A percentile compares a stretch with the other conserved stretches of the same genome.
These are phyloP conservation scores for Chlorella sp. DNA, from an alignment of 139 green algal genomes.

Conservation along the genomic window DNA sequence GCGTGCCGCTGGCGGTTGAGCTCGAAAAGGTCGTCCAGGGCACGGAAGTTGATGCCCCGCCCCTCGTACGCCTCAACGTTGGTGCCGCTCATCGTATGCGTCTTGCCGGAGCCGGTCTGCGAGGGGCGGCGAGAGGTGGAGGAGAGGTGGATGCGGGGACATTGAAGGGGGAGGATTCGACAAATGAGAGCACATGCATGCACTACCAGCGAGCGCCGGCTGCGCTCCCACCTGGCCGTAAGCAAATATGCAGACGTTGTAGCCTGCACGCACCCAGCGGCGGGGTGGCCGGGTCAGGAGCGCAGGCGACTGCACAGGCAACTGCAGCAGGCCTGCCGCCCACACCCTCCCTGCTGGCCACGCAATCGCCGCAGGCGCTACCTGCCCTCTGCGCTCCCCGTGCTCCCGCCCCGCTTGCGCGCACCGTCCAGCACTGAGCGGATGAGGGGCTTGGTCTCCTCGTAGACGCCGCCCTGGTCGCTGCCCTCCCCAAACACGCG, in stretches of 20 bases:
- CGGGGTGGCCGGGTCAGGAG: too few species aligned
- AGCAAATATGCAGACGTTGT: constrained; percentile 91
- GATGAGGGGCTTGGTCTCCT: constrained; percentile 84
- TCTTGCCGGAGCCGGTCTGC: constrained; percentile 86
- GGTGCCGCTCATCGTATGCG: constrained; percentile 86
- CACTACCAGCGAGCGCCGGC: background rate
- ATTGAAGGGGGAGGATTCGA: background rate
- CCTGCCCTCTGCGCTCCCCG: too few species aligned
- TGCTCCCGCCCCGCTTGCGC: too few species aligned
- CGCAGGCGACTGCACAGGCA: too few species aligned
- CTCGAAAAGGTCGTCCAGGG: constrained; percentile 89
- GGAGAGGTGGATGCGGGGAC: constrained; percentile 67
- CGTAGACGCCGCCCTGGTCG: constrained; percentile 84
- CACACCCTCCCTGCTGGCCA: too few species aligned
- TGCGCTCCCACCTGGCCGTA: constrained; percentile 45
- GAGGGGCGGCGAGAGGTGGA: too few species aligned
- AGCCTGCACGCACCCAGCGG: constrained; percentile 75
- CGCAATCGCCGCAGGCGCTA: too few species aligned
- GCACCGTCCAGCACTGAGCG: constrained; percentile 87
- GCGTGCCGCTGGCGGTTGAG: constrained; percentile 46
- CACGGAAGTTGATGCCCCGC: constrained; percentile 90
- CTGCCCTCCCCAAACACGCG: constrained; percentile 71
- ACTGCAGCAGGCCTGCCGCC: too few species aligned
- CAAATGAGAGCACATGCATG: background rate
- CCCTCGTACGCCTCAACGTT: constrained; percentile 49